These are phyloP conservation scores for Tuber melanosporum DNA, from an alignment of 495 filamentous ascomycete species.

Conservation along the genomic window DNA sequence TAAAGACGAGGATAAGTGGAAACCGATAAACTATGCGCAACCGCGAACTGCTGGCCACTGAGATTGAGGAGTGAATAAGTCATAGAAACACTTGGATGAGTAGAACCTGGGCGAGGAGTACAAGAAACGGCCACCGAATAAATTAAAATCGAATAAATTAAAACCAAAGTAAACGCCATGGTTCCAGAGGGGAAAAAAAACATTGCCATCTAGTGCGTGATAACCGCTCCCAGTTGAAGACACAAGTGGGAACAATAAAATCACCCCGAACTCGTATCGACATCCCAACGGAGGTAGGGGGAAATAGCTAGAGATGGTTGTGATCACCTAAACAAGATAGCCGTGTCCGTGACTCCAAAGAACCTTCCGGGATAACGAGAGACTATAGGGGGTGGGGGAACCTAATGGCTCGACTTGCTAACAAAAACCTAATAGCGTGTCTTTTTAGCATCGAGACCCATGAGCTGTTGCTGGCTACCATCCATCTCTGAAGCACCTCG, in stretches of 20 bases:
- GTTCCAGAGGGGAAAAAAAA: not conserved
- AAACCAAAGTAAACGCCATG: not conserved
- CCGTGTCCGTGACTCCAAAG: not conserved
- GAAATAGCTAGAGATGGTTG: not conserved
- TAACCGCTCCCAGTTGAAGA: not conserved
- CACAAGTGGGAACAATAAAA: not conserved
- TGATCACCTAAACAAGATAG: not conserved
- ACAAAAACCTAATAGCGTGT: constrained; percentile 18
- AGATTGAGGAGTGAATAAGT: not conserved
- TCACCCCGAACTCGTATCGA: not conserved
- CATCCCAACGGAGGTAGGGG: not conserved
- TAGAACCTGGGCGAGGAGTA: not conserved
- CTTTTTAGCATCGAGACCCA: constrained; percentile 30
- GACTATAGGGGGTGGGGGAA: not conserved
- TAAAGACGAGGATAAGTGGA: not conserved
- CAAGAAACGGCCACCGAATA: not conserved
- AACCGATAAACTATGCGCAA: not conserved
- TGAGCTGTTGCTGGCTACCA: constrained; percentile 30
- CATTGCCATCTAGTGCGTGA: not conserved
- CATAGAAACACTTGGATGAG: not conserved
- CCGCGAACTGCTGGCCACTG: not conserved
- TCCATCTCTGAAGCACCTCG: constrained; percentile 33
- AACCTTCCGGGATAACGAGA: not conserved
- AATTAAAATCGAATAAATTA: not conserved
- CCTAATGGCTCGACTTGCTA: not conserved